Base-by-base conservation (phyloP, 1,284 basidiomycete genomes). In the Inonotus obliquus region DNA sequence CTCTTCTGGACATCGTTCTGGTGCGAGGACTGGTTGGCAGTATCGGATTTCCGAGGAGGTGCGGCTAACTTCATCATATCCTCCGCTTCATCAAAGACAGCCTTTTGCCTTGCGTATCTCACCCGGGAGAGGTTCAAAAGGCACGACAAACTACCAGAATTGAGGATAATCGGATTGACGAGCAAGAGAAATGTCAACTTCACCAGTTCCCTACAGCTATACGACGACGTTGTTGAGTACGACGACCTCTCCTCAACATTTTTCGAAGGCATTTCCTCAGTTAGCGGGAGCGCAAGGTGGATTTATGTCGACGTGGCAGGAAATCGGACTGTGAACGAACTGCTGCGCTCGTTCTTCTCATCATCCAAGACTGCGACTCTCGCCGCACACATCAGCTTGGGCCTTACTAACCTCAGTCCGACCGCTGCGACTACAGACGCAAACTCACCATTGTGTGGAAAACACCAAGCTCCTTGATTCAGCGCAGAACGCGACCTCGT, bases 1-100 rank as follows among this genome's bases (percentile, higher is more conserved):
- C 73, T 87, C 6, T 86, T 85, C 70, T 87, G 85, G 85, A 87
- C 85, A 0, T 78, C 85, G 1, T 87, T 79, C 66, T 87, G 85
- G 85, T 84, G 79, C 65, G 84, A 87, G 67, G 86, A 87, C 67
- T 87, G 84, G 83, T 68, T 87, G 2, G 71, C 78, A 60, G 71
- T 74, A 1, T 75, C 79, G 2, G 63, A 67, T 14, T 86, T 85
- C 68, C 75, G 73, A 41, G 74, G 75, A 1, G 78, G 75, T 7
- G 78, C 78, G 2, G 75, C 71, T 2, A 68, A 70, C 32, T 72
- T 87, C 60, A 72, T 87, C 53, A 78, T 87, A 29, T 84, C 84
- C 1, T 85, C 84, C 41, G 85, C 85, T 0, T 87, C 85, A 2
- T 78, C 84, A 21, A 87, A 87, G 66, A 87, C 85, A 0, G 84